Conservation (phyloP, 805 yeast genomes). For the Torulaspora maleeae region DNA sequence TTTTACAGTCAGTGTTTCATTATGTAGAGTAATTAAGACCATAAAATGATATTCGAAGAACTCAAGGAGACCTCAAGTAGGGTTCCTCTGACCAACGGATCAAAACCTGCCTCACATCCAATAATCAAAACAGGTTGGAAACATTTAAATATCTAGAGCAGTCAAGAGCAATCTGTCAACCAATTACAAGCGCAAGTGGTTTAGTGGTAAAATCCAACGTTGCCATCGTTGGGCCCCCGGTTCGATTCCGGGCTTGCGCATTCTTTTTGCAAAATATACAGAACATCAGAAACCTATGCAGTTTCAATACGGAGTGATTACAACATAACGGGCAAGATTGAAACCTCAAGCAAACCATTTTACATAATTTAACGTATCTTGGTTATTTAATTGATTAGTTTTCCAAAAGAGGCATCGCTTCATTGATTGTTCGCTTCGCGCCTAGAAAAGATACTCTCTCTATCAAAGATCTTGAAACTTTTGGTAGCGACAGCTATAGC, state of each 20-base stretch:
- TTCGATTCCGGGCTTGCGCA: constrained; percentile 30
- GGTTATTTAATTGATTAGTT: not conserved
- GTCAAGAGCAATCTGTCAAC: no score
- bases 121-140: no score
- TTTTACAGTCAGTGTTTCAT: constrained; percentile 2
- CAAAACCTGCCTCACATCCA: no score
- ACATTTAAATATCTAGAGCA: no score
- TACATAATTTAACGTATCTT: not conserved
- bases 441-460: not conserved
- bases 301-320: no score
- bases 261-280: constrained; percentile 2
- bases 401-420: not conserved
- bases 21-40: constrained; percentile 1
- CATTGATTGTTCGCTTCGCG: not conserved
- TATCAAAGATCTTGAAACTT: not conserved
- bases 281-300: no score
- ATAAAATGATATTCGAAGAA: constrained; percentile 2
- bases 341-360: not conserved
- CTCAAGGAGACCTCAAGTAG: no score
- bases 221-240: constrained; percentile 31
- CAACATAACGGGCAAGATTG: no score
- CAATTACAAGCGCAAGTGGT: constrained; percentile 21
- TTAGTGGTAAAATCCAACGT: constrained; percentile 29
- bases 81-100: no score
- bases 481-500: no score